Evolutionary conservation across 106 monocot genomes (phyloP).

Genomic region (Xerophyta viscosa): DNA sequence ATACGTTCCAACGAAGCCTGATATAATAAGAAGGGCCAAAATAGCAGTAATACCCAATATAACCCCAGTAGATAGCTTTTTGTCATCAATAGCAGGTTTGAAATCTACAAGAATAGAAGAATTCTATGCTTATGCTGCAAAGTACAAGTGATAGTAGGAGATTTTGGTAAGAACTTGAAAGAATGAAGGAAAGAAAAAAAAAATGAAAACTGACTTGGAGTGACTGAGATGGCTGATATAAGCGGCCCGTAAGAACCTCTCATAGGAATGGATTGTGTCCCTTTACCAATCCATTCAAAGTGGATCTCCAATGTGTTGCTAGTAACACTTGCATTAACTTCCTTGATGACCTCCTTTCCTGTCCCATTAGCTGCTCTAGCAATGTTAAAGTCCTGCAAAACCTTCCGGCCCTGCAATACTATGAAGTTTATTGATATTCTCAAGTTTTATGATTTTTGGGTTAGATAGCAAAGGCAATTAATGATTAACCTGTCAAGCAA

Average conservation of each 20-base stretch:
- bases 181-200: constrained; percentile 1
- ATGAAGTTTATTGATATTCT: too few species aligned
- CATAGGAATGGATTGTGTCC: constrained; percentile 39
- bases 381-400: constrained; percentile 45
- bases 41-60: too few species aligned
- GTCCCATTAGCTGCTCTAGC: constrained; percentile 47
- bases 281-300: constrained; percentile 57
- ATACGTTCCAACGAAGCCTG: too few species aligned
- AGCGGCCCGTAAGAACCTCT: constrained; percentile 52
- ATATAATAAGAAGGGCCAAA: too few species aligned
- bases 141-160: too few species aligned
- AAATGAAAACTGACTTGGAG: constrained; percentile 36
- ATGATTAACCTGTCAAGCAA: too few species aligned
- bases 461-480: too few species aligned
- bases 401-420: constrained; percentile 25
- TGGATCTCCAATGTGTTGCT: constrained; percentile 36
- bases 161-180: neutral
- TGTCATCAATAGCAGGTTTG: constrained; percentile 1
- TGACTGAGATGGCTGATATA: constrained; percentile 56
- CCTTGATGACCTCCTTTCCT: constrained; percentile 25
- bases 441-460: too few species aligned
- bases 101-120: constrained; percentile 7
- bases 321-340: constrained; percentile 17
- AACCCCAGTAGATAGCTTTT: constrained; percentile 20
- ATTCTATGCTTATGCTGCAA: too few species aligned